Conservation (phyloP, 2,329 filamentous ascomycete species). For the Xylariaceae sp. region DNA sequence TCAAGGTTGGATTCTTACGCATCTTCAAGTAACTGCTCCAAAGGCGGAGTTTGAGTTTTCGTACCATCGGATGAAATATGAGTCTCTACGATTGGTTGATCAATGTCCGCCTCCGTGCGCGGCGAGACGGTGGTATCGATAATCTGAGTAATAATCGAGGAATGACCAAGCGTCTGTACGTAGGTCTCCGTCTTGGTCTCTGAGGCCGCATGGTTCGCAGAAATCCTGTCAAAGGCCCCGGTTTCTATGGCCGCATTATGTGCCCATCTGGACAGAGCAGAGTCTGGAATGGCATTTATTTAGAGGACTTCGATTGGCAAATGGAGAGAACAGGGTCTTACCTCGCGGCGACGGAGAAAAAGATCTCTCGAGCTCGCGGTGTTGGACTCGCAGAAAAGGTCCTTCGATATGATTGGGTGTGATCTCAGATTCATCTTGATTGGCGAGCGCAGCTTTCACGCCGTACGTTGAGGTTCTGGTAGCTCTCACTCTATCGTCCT, state of each 20-base stretch:
- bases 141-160: conserved; percentile 41
- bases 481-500: conserved; percentile 13
- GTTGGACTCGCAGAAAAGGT: conserved; percentile 19
- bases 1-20: conserved; percentile 25
- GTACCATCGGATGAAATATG: conserved; percentile 35
- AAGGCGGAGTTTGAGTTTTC: conserved; percentile 30
- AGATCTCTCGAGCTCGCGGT: conserved; percentile 19
- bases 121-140: conserved; percentile 38
- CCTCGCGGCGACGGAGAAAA: conserved; percentile 36
- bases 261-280: conserved; percentile 44
- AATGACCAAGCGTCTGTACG: conserved; percentile 40
- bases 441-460: conserved; percentile 26
- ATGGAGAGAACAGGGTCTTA: conserved; percentile 19
- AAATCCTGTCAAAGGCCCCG: conserved; percentile 34
- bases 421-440: conserved; percentile 22
- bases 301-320: background rate
- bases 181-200: conserved; percentile 33
- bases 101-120: conserved; percentile 34
- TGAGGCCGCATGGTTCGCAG: conserved; percentile 29
- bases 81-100: conserved; percentile 36
- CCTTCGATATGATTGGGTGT: conserved; percentile 23
- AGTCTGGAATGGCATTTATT: conserved; percentile 34
- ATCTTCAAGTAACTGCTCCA: conserved; percentile 30
- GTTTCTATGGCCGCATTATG: conserved; percentile 34
- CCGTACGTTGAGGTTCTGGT: conserved; percentile 25